Evolutionary conservation across 257 asterid species (phyloP).

Genomic region (Solanum corneliomulleri): DNA sequence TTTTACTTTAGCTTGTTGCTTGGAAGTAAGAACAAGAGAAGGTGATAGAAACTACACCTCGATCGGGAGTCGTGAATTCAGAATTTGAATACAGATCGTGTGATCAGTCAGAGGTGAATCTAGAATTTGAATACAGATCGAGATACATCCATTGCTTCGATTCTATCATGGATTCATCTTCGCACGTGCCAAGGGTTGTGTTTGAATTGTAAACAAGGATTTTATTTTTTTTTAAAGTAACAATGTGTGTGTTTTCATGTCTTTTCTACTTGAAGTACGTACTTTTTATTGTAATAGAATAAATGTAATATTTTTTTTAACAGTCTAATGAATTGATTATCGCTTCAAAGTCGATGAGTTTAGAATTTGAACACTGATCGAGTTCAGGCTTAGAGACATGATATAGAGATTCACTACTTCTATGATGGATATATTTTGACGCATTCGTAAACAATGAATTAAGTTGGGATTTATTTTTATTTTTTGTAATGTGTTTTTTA

Average conservation of each 20-base stretch:
- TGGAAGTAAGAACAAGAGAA: constrained; percentile 75
- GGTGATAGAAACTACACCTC: constrained; percentile 1
- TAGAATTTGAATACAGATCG: not conserved
- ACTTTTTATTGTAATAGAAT: not conserved
- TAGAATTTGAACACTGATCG: not conserved
- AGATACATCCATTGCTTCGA: not conserved
- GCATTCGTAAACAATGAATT: not conserved
- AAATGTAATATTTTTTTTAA: not conserved
- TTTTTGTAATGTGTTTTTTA: not conserved
- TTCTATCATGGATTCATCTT: not conserved
- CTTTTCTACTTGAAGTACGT: not conserved
- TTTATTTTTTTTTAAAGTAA: not conserved
- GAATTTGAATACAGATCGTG: not conserved
- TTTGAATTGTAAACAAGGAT: not conserved
- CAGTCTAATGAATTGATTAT: not conserved
- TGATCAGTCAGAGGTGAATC: not conserved
- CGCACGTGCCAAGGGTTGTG: not conserved
- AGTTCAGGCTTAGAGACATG: not conserved
- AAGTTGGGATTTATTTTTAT: not conserved
- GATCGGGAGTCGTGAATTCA: not conserved
- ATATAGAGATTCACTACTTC: not conserved
- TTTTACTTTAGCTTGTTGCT: constrained; percentile 56
- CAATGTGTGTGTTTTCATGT: not conserved
- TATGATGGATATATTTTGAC: not conserved
- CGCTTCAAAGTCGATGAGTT: not conserved